Conservation (phyloP, 1,284 basidiomycete genomes). For the Rhizoctonia solani region DNA sequence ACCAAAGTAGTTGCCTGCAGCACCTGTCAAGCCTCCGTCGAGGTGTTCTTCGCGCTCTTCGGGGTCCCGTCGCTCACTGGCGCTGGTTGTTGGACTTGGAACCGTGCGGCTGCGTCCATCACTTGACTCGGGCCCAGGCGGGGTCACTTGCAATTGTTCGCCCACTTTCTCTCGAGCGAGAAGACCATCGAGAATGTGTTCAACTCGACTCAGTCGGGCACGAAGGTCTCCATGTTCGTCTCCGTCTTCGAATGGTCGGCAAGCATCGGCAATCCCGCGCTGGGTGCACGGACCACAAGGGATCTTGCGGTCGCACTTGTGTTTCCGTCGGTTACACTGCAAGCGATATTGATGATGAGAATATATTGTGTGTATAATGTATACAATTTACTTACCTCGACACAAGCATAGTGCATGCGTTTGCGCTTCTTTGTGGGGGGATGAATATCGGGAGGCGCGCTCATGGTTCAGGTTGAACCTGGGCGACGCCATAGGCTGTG, state of each 20-base stretch:
- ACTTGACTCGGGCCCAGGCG: background rate
- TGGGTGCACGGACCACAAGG: constrained; percentile 25
- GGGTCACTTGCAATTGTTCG: background rate
- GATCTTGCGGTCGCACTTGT: constrained; percentile 32
- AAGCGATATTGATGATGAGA: background rate
- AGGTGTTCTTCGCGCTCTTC: constrained; percentile 24
- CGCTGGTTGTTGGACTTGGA: too few species aligned
- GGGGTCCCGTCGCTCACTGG: background rate
- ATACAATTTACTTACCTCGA: constrained; percentile 2
- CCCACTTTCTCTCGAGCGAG: background rate
- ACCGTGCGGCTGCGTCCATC: too few species aligned
- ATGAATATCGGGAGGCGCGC: background rate
- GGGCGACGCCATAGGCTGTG: constrained; percentile 21
- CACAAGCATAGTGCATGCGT: constrained; percentile 31
- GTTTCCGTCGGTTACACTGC: constrained; percentile 27
- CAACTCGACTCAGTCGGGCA: constrained; percentile 2
- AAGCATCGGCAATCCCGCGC: constrained; percentile 19
- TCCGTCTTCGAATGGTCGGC: constrained; percentile 25
- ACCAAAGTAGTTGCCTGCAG: constrained; percentile 15
- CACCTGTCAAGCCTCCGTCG: constrained; percentile 18
- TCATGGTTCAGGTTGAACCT: constrained; percentile 12
- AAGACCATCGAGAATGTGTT: constrained; percentile 6
- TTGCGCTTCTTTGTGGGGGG: constrained; percentile 26
- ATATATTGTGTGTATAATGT: background rate
- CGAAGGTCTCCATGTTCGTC: constrained; percentile 29